Evolutionary conservation across 1,139 yeast species (phyloP), one percentile per base, ranked within the genome.

Genomic region (Geotrichum aggregatum): DNA sequence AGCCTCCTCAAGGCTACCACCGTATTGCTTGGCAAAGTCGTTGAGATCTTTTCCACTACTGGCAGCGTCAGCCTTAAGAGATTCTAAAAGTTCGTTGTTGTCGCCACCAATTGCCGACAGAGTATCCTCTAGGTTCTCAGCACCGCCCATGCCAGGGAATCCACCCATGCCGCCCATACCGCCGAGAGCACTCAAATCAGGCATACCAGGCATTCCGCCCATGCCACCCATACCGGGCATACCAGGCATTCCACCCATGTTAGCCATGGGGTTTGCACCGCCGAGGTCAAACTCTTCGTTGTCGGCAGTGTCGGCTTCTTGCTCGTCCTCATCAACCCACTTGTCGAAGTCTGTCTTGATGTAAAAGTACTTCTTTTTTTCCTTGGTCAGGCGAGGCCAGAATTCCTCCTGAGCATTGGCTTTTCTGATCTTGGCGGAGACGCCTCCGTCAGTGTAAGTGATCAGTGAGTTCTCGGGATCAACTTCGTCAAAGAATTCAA

Each of bases 281-380:
- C 65, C 66, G 61, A 66, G 63, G 58, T 67, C 67, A 36, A 63
- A 57, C 19, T 73, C 77, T 38, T 70, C 72, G 56, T 68, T 67
- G 18, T 63, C 68, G 48, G 61, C 60, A 11, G 76, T 81, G 16
- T 74, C 83, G 7, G 71, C 87, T 44, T 86, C 88, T 71, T 87
- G 96, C 71, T 88, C 96, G 65, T 89, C 96, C 74, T 88, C 95
- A 67, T 88, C 96, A 44, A 85, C 94, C 98, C 98, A 92, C 71
- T 84, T 87, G 74, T 91, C 96, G 66, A 92, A 92, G 68, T 92
- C 98, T 14, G 98, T 92, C 75, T 87, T 86, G 68, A 92, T 80
- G 70, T 79, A 87, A 61, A 80, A 84, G 59, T 75, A 77, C 66
- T 78, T 85, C 62, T 76, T 75, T 73, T 82, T 86, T 64, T 80